Evolutionary conservation across 345 rosid species (phyloP).

Genomic region (Eucalyptus brandiana): DNA sequence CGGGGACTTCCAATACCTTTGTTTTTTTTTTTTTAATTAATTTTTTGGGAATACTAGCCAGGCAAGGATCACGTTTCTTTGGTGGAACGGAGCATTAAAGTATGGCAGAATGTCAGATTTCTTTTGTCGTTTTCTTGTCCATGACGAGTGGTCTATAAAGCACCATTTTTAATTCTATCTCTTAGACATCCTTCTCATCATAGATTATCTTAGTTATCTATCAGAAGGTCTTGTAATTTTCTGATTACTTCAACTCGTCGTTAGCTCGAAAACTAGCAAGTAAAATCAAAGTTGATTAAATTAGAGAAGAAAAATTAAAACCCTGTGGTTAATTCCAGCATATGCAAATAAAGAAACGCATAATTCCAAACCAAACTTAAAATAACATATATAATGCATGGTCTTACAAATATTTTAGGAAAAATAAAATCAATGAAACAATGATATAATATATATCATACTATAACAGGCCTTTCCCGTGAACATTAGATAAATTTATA

Average conservation of each 20-base stretch:
- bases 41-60: background rate
- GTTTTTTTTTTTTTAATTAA: too few species aligned
- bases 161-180: background rate
- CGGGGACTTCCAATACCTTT: fast-evolving
- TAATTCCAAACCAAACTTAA: background rate
- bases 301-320: background rate
- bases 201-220: background rate
- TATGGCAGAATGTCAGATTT: background rate
- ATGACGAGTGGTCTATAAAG: background rate
- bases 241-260: background rate
- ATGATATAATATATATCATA: background rate
- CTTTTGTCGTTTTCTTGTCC: background rate
- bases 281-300: background rate
- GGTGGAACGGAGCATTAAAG: background rate
- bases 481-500: background rate
- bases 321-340: background rate
- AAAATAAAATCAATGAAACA: background rate
- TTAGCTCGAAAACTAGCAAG: background rate
- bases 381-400: background rate
- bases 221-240: background rate
- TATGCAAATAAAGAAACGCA: background rate
- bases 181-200: background rate
- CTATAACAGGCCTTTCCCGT: background rate
- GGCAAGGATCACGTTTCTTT: background rate
- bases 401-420: background rate